Base-by-base conservation (phyloP, 2,329 filamentous ascomycete genomes). In the Clonostachys byssicola region DNA sequence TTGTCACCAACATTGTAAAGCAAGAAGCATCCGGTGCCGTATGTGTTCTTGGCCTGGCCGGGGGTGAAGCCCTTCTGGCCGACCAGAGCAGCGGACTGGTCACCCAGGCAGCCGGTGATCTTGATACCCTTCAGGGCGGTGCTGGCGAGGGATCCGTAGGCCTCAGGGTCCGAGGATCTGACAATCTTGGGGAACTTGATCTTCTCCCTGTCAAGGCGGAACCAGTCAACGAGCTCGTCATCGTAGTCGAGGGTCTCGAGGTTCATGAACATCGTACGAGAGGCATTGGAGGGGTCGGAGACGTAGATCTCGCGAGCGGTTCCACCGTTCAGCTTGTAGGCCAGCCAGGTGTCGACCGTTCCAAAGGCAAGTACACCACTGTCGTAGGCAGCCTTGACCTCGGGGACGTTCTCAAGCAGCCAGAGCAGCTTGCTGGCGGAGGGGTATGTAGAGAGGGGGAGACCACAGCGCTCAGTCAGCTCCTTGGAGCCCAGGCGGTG, bases 251-350 rank as follows among this genome's bases (percentile, higher is more conserved):
- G 73, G 2, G 80, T 88, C 58, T 88, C 76, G 34, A 92, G 75
- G 64, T 92, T 89, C 83, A 92, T 89, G 66, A 94, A 91, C 88
- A 92, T 95, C 51, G 91, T 96, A 54, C 88, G 75, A 5, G 86
- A 89, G 16, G 89, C 88, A 62, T 94, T 94, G 49, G 86, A 88
- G 5, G 86, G 80, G 58, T 94, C 89, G 2, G 88, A 90, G 49
- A 92, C 86, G 61, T 86, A 81, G 45, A 88, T 64, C 47, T 85
- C 79, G 47, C 76, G 80, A 49, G 78, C 77, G 36, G 72, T 75
- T 14, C 85, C 85, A 48, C 88, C 88, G 57, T 92, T 88, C 44
- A 92, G 75, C 63, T 89, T 88, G 70, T 87, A 92, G 33, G 89
- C 73, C 51, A 94, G 69, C 89, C 89, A 94, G 3, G 86, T 78